Percentiles rank a stretch among this genome's conserved stretches.
phyloP scores from a whole-genome alignment of 306 rosid genomes.

The Begonia masoniana region DNA sequence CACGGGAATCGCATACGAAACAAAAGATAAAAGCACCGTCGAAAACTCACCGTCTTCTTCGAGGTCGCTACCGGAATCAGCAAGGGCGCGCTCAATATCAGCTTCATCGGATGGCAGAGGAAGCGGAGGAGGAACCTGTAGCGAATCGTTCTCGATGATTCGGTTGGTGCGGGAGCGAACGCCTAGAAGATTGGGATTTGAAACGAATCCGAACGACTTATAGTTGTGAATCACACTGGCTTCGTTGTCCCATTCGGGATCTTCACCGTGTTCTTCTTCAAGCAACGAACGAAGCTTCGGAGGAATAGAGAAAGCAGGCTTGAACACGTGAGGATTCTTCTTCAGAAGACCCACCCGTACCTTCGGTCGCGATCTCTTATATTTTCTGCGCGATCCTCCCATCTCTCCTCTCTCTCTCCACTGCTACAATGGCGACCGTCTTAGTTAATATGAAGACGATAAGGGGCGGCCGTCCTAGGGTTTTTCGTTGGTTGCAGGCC shows the following conservation, averaged over 20 bases:
- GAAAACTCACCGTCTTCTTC: constrained; percentile 74
- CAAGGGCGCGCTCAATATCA: constrained; percentile 6
- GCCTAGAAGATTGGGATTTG: constrained; percentile 59
- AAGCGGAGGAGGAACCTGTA: constrained; percentile 21
- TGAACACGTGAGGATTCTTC: constrained; percentile 55
- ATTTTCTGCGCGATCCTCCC: constrained; percentile 91
- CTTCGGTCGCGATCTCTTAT: constrained; percentile 51
- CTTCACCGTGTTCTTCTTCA: constrained; percentile 7
- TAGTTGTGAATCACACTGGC: constrained; percentile 60
- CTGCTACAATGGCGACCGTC: not conserved
- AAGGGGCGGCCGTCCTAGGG: no score
- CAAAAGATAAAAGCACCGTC: not conserved
- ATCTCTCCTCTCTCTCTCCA: constrained; percentile 11
- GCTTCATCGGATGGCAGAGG: constrained; percentile 8
- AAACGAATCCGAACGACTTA: constrained; percentile 58
- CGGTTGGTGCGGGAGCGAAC: constrained; percentile 41
- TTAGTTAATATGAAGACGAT: not conserved
- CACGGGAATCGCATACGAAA: not conserved
- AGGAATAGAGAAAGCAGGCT: constrained; percentile 63
- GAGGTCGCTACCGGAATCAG: constrained; percentile 59
- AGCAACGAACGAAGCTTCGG: constrained; percentile 50
- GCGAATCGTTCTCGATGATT: constrained; percentile 21
- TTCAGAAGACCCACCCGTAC: constrained; percentile 66
- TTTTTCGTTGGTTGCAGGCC: no score
- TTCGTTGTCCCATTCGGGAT: constrained; percentile 49